phyloP scores from a whole-genome alignment of 306 rosid genomes.

The Cucurbita ficifolia region DNA sequence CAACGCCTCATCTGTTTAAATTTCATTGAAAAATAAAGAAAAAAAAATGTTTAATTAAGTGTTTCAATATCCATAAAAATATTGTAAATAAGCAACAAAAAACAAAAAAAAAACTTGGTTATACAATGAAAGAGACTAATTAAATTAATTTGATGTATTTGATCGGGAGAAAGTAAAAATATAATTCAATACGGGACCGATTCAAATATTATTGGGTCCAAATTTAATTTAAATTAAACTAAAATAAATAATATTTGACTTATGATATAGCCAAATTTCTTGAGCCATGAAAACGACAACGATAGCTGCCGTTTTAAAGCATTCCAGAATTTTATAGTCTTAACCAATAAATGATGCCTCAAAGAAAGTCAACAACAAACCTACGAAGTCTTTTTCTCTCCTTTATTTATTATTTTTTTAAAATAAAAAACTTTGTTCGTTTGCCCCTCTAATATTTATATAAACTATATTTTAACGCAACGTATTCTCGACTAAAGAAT shows the following conservation, averaged over 20 bases:
- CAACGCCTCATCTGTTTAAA: slow-evolving; percentile 40
- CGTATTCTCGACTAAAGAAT: background rate
- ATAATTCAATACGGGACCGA: background rate
- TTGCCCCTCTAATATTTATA: background rate
- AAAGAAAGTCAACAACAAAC: background rate
- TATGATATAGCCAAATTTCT: background rate
- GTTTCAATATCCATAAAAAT: background rate
- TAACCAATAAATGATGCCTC: background rate
- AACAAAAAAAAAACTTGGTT: background rate
- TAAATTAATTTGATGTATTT: too few species aligned
- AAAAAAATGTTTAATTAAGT: background rate
- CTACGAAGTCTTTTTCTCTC: background rate
- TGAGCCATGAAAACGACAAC: background rate
- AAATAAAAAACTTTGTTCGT: too few species aligned
- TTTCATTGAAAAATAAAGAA: background rate
- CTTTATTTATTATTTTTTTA: background rate
- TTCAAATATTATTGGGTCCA: background rate
- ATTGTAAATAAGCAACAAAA: too few species aligned
- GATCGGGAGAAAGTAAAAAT: background rate
- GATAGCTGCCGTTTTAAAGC: background rate
- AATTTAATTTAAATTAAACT: background rate
- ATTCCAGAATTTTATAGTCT: background rate
- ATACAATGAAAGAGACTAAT: too few species aligned
- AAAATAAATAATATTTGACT: background rate
- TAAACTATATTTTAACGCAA: background rate